A percentile compares a stretch with the other conserved stretches of the same genome.
Conservation (phyloP, 257 asterid genomes). For the Nyctanthes arbortristis region DNA sequence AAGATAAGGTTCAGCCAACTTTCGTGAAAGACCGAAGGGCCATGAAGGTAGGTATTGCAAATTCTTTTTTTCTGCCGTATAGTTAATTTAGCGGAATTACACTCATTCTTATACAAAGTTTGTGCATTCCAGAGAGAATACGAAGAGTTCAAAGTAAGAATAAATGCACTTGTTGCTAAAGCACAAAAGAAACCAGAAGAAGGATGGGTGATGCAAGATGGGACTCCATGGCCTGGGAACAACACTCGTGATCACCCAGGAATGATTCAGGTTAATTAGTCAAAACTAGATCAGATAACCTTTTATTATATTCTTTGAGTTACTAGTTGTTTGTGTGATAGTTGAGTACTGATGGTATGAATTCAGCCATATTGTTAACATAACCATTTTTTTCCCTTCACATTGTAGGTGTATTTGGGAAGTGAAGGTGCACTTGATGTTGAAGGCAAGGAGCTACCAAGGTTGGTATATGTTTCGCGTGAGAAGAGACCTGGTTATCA, state of each 20-base stretch:
- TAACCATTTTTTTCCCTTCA: constrained; percentile 14
- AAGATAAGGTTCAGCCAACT: constrained; percentile 76
- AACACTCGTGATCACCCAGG: constrained; percentile 87
- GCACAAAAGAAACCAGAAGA: constrained; percentile 92
- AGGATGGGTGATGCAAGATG: constrained; percentile 94
- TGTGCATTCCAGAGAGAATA: constrained; percentile 66
- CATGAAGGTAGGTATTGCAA: constrained; percentile 57
- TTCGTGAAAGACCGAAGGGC: constrained; percentile 91
- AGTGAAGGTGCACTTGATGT: constrained; percentile 87
- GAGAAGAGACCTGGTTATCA: constrained; percentile 83
- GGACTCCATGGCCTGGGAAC: constrained; percentile 92
- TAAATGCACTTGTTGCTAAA: constrained; percentile 74
- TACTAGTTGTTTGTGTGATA: neutral
- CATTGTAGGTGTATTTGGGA: constrained; percentile 68
- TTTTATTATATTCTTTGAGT: neutral
- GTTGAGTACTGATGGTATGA: neutral
- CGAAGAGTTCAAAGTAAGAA: constrained; percentile 79
- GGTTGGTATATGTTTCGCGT: constrained; percentile 79
- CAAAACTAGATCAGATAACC: neutral
- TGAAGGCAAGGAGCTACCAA: constrained; percentile 83
- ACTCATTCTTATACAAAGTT: constrained; percentile 7
- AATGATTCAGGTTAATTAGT: constrained; percentile 69
- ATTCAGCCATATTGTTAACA: neutral
- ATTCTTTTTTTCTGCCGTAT: neutral
- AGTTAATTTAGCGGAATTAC: neutral